phyloP scores from a whole-genome alignment of 495 filamentous ascomycete genomes.

The Talaromyces nanjingensis region DNA sequence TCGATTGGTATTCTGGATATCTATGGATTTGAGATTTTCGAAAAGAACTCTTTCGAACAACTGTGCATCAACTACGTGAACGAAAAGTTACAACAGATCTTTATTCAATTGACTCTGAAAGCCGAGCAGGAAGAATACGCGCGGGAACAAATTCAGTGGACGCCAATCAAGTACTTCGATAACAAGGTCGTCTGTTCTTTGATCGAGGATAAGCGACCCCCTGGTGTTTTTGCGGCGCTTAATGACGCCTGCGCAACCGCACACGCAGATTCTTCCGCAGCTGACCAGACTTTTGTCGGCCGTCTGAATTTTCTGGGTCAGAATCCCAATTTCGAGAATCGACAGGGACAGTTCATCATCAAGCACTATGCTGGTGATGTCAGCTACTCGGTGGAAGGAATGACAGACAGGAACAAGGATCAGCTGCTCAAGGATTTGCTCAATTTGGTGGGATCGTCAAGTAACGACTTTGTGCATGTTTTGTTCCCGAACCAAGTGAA shows the following conservation, averaged over 20 bases:
- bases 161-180: constrained; percentile 98
- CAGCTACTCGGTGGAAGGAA: constrained; percentile 87
- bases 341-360: constrained; percentile 94
- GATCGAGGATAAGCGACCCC: constrained; percentile 87
- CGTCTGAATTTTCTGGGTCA: constrained; percentile 78
- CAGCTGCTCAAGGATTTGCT: constrained; percentile 91
- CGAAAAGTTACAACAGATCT: constrained; percentile 99
- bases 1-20: constrained; percentile 98
- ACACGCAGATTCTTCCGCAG: constrained; percentile 87
- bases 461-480: constrained; percentile 76
- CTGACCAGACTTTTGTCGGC: constrained; percentile 92
- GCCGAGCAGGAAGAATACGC: constrained; percentile 98
- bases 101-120: constrained; percentile 95
- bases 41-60: constrained; percentile 98
- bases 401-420: constrained; percentile 99
- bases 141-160: constrained; percentile 95
- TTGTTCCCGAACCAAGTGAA: constrained; percentile 93
- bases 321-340: constrained; percentile 84
- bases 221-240: constrained; percentile 90
- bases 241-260: constrained; percentile 98
- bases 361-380: constrained; percentile 99
- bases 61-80: constrained; percentile 99
- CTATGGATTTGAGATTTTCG: constrained; percentile 99
- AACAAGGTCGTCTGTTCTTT: constrained; percentile 98
- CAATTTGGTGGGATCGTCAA: constrained; percentile 75